Evolutionary conservation across 495 filamentous ascomycete genomes (phyloP).

Genomic region (Viridothelium virens): DNA sequence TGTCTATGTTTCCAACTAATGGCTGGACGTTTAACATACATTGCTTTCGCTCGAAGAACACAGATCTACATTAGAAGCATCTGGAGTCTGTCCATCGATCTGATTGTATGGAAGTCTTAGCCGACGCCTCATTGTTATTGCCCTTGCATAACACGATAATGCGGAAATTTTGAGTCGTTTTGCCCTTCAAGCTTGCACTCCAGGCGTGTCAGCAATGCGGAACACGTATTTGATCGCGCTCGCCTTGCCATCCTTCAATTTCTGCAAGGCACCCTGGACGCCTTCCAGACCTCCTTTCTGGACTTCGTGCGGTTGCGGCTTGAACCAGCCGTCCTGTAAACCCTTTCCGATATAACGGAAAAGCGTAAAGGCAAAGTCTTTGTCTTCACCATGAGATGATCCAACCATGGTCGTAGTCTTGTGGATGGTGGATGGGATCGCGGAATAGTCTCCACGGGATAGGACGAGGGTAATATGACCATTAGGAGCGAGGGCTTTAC

Average conservation of each 20-base stretch:
- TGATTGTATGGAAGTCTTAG: too few species aligned
- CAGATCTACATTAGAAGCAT: too few species aligned
- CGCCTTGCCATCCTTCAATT: constrained; percentile 32
- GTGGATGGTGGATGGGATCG: constrained; percentile 25
- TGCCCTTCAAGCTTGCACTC: neutral
- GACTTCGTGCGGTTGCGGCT: constrained; percentile 53
- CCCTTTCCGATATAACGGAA: constrained; percentile 30
- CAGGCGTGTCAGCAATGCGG: constrained; percentile 30
- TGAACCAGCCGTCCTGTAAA: constrained; percentile 53
- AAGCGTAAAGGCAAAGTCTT: constrained; percentile 48
- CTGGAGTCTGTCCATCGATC: too few species aligned
- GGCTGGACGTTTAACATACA: too few species aligned
- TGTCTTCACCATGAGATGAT: constrained; percentile 39
- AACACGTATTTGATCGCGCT: constrained; percentile 30
- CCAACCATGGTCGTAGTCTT: constrained; percentile 40
- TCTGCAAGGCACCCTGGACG: constrained; percentile 47
- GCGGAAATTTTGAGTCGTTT: neutral
- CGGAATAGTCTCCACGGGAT: constrained; percentile 29
- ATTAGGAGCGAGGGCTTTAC: constrained; percentile 37
- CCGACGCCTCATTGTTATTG: neutral
- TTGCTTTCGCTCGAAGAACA: too few species aligned
- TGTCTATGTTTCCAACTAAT: too few species aligned
- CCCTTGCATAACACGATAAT: neutral
- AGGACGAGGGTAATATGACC: constrained; percentile 52
- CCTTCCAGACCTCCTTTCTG: constrained; percentile 51